Base-by-base conservation (phyloP, 1,284 basidiomycete genomes). In the Apiotrichum siamense region DNA sequence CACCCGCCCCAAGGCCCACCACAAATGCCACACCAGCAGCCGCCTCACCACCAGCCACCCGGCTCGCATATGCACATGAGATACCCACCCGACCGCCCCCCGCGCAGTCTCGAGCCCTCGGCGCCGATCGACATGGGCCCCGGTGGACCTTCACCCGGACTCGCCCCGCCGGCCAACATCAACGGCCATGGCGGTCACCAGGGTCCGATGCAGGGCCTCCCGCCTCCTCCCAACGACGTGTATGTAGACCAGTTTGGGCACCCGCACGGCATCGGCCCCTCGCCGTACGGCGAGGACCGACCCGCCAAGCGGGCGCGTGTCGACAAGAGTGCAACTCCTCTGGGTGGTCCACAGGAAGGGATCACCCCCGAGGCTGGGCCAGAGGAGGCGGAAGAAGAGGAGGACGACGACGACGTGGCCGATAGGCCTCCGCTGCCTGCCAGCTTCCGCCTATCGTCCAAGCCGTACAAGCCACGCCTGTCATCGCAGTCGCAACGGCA, bases 371-470 rank as follows among this genome's bases (percentile, higher is more conserved):
- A 63, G 12, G 61, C n/a, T n/a, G n/a, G n/a, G n/a, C n/a, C n/a
- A 62, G n/a, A 61, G 60, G 18, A 31, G 18, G 25, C 27, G 3
- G 27, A 17, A 26, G 39, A 41, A 17, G 65, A 65, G 17, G 65
- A 64, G 4, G 60, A 61, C 18, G 58, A 58, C 17, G 58, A 62
- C 18, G 67, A 70, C 38, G 64, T 66, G 27, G 23, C 58, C 25
- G 62, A 66, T 48, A 40, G 49, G 10, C 62, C 61, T 13, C 58
- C 67, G 13, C 50, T 66, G 54, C 70, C 54, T 71, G 75, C 57
- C 47, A 73, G 75, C 24, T 77, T 81, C 38, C 83, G 86, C 25
- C 80, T 88, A 47, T 79, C 85, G 11, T 81, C 82, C 3, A 87
- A 84, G 66, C 83, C 87, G 7, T 75, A 79, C 18, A 64, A 81